Evolutionary conservation across 176 grass and related monocot genomes (phyloP).

Genomic region (Themeda triandra): DNA sequence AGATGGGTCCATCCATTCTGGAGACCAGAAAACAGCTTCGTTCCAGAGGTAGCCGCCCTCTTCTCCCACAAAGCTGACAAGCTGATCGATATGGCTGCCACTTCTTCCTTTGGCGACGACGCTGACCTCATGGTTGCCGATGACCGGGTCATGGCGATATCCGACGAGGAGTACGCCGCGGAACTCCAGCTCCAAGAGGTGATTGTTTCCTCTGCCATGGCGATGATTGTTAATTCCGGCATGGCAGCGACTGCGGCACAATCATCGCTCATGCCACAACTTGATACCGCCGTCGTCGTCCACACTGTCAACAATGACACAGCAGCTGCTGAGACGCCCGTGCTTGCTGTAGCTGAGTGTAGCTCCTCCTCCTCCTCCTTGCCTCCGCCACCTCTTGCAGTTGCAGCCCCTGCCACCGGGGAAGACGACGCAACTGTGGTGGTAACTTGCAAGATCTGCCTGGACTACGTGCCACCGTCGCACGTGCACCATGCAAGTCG

Average conservation of each 20-base stretch:
- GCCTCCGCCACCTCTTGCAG: no score
- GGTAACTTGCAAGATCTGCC: no score
- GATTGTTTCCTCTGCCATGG: conserved; percentile 12
- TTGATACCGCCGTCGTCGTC: no score
- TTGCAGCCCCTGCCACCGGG: no score
- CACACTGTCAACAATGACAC: no score
- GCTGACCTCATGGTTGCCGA: not conserved
- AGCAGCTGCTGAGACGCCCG: no score
- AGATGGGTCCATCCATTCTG: not conserved
- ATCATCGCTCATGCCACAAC: no score
- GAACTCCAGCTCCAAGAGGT: conserved; percentile 19
- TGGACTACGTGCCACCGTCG: no score
- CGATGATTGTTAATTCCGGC: not conserved
- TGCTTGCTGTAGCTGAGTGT: no score
- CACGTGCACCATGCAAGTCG: no score
- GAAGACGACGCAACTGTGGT: no score
- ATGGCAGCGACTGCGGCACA: not conserved
- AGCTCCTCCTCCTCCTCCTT: no score
- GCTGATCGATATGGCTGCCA: not conserved
- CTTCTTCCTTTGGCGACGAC: not conserved
- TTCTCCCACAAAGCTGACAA: not conserved
- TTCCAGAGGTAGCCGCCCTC: not conserved
- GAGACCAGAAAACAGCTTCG: not conserved
- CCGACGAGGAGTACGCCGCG: not conserved
- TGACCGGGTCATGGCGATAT: not conserved